Conservation (phyloP, 495 filamentous ascomycete genomes). For the Evansstolkia leycettana region DNA sequence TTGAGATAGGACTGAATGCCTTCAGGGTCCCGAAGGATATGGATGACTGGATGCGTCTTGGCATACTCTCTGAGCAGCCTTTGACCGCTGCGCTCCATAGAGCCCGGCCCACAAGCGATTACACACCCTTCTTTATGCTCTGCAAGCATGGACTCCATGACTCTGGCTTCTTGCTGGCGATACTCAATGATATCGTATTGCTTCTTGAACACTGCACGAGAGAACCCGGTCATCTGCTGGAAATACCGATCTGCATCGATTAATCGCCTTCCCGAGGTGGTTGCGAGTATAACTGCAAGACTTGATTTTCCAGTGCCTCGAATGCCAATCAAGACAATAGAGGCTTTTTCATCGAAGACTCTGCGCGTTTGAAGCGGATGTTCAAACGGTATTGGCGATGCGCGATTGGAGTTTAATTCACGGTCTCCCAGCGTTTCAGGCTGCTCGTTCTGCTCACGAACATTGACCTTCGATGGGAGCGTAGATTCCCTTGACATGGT, state of each 20-base stretch:
- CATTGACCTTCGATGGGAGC: too few relatives aligned
- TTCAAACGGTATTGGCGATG: slow-evolving; percentile 23
- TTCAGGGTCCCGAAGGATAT: slow-evolving; percentile 53
- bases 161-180: slow-evolving; percentile 45
- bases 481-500: too few relatives aligned
- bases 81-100: slow-evolving; percentile 34
- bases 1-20: slow-evolving; percentile 52
- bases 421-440: slow-evolving; percentile 13
- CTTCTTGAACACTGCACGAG: slow-evolving; percentile 46
- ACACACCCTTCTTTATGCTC: slow-evolving; percentile 51
- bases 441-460: slow-evolving; percentile 13
- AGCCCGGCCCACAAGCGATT: slow-evolving; percentile 54
- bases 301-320: slow-evolving; percentile 68
- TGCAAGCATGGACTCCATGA: slow-evolving; percentile 52
- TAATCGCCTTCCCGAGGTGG: slow-evolving; percentile 53
- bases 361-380: slow-evolving; percentile 15
- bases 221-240: slow-evolving; percentile 50
- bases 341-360: slow-evolving; percentile 47
- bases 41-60: slow-evolving; percentile 55
- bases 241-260: slow-evolving; percentile 65
- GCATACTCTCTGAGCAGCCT: slow-evolving; percentile 33
- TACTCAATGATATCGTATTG: slow-evolving; percentile 48
- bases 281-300: slow-evolving; percentile 65
- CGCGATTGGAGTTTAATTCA: slow-evolving; percentile 19
- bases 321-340: slow-evolving; percentile 63